phyloP scores from a whole-genome alignment of 805 yeast species.

The Starmerella riodocensis region DNA sequence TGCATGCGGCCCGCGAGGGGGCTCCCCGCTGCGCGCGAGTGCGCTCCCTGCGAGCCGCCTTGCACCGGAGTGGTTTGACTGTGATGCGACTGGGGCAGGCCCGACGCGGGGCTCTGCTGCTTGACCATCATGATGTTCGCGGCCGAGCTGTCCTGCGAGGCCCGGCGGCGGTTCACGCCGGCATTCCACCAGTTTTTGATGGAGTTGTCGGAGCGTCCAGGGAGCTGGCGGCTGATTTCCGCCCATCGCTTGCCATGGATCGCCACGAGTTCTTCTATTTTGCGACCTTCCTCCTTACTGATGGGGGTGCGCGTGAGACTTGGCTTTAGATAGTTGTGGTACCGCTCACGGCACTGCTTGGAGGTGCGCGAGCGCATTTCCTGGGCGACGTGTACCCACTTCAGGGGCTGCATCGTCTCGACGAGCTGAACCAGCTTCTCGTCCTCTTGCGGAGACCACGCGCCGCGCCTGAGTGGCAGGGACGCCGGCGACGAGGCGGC shows the following conservation, averaged over 20 bases:
- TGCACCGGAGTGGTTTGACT: no score
- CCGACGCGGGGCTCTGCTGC: neutral
- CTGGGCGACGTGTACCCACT: constrained; percentile 79
- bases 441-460: constrained; percentile 85
- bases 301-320: constrained; percentile 70
- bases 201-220: constrained; percentile 81
- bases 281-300: constrained; percentile 66
- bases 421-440: constrained; percentile 56
- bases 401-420: constrained; percentile 58
- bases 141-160: constrained; percentile 9
- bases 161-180: constrained; percentile 68
- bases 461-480: constrained; percentile 41
- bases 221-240: constrained; percentile 74
- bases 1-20: no score
- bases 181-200: constrained; percentile 96
- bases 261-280: constrained; percentile 65
- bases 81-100: no score
- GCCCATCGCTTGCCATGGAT: constrained; percentile 88
- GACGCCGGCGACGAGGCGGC: neutral
- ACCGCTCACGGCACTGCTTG: constrained; percentile 82
- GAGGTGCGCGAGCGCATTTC: constrained; percentile 67
- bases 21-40: no score
- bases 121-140: neutral
- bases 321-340: constrained; percentile 84
- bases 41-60: no score